Conservation (phyloP, 2,329 filamentous ascomycete genomes). For the Colletotrichum brevisporum region DNA sequence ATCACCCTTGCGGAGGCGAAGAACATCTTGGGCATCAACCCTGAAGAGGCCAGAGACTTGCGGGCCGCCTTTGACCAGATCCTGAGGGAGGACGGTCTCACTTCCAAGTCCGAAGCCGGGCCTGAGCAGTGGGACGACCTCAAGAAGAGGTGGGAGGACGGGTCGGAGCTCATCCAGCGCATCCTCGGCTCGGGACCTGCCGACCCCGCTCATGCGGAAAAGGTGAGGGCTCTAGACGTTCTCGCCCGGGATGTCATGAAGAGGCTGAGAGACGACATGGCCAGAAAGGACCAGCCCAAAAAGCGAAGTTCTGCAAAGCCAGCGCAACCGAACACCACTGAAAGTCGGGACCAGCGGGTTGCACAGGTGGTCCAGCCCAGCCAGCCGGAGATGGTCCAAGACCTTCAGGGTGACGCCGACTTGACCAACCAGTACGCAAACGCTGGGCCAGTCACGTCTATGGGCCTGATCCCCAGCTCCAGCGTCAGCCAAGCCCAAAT, state of each 20-base stretch:
- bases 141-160: constrained; percentile 76
- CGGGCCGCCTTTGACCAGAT: constrained; percentile 77
- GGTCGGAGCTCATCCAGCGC: constrained; percentile 67
- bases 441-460: constrained; percentile 31
- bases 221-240: constrained; percentile 77
- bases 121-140: constrained; percentile 79
- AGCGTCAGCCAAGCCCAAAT: constrained; percentile 30
- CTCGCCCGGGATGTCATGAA: constrained; percentile 85
- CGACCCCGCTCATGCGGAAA: constrained; percentile 67
- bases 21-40: constrained; percentile 65
- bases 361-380: constrained; percentile 1
- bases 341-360: background rate
- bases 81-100: constrained; percentile 76
- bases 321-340: background rate
- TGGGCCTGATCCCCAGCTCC: constrained; percentile 33
- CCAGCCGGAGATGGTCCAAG: constrained; percentile 39
- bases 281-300: constrained; percentile 62
- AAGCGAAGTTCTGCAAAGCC: constrained; percentile 22
- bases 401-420: constrained; percentile 8
- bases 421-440: constrained; percentile 29
- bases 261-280: constrained; percentile 77
- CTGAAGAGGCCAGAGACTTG: constrained; percentile 67
- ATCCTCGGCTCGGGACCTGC: constrained; percentile 65
- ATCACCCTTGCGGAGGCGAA: constrained; percentile 84
- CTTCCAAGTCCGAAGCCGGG: constrained; percentile 80